Evolutionary conservation across 2,329 filamentous ascomycete species (phyloP), one percentile per base, ranked within the genome.

Genomic region (Graphium sp.): DNA sequence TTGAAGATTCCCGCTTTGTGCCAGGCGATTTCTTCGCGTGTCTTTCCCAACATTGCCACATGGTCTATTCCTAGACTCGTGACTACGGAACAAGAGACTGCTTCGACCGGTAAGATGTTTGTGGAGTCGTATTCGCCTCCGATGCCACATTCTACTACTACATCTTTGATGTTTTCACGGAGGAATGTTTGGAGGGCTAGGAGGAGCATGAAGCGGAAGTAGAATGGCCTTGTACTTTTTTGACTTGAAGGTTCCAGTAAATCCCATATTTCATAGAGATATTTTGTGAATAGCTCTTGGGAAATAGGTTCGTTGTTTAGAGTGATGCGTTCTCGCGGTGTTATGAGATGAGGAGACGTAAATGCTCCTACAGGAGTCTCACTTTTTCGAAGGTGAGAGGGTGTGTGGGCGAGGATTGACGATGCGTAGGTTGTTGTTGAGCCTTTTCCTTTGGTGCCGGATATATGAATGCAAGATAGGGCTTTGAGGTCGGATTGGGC

Each of bases 401-500:
- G 49, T 24, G 55, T 50, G 33, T 42, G 56, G 4, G 61, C 55
- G n/a, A 93, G 59, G 36, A 92, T 80, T 3, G 74, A 74, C 10
- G 83, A 82, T 13, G 83, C 67, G 47, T 85, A 87, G 7, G 85
- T 78, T 38, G 79, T 82, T 1, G 83, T 84, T 3, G 81, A 89
- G 22, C 85, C 85, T 50, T 94, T 95, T 34, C 87, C 87, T 49
- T 94, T 95, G 5, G 85, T 94, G 9, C 87, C 87, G 2, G 87
- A 81, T 25, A 95, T 73, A 47, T 95, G 87, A 35, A 95, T 71
- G 38, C 62, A 63, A 11, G 50, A 52, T 29, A 66, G 49, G 4
- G 42, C 38, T 9, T 49, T 41, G 16, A 68, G 54, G 37, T 59
- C 55, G 1, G 41, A 30, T 2, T 49, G 48, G 52, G 75, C 55